These are phyloP conservation scores for Dictyostelium brefeldianum DNA, from an alignment of 78 protist genomes.

Conservation along the genomic window DNA sequence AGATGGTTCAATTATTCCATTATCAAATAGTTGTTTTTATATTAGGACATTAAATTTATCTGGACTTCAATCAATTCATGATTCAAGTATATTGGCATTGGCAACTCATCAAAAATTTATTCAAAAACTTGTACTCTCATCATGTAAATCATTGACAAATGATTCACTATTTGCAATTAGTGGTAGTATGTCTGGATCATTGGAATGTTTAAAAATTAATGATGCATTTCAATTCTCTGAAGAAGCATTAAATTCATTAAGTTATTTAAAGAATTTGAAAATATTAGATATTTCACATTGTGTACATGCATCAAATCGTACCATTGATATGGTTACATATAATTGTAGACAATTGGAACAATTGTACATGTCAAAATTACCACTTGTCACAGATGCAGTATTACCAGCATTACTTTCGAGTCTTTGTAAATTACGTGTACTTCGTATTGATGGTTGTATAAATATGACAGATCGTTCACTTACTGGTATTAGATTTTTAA, in stretches of 20 bases:
- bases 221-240: slow-evolving; percentile 47
- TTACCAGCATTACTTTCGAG: slow-evolving; percentile 27
- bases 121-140: slow-evolving; percentile 42
- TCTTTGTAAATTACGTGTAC: slow-evolving; percentile 3
- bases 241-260: background rate
- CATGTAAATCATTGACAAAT: slow-evolving; percentile 33
- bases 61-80: background rate
- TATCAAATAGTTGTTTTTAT: background rate
- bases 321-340: slow-evolving; percentile 10
- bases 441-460: slow-evolving; percentile 43
- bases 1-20: background rate
- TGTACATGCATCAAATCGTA: slow-evolving; percentile 26
- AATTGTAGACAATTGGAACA: slow-evolving; percentile 51
- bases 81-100: background rate
- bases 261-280: slow-evolving; percentile 5
- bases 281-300: slow-evolving; percentile 26
- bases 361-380: slow-evolving; percentile 28
- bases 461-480: slow-evolving; percentile 24
- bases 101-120: slow-evolving; percentile 1
- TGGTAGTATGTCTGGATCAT: background rate
- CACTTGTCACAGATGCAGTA: slow-evolving; percentile 7
- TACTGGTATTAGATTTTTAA: background rate
- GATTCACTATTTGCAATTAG: slow-evolving; percentile 19
- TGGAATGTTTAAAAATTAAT: slow-evolving; percentile 37
- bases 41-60: slow-evolving; percentile 14